Conservation (phyloP, 345 rosid genomes). For the Linum usitatissimum region DNA sequence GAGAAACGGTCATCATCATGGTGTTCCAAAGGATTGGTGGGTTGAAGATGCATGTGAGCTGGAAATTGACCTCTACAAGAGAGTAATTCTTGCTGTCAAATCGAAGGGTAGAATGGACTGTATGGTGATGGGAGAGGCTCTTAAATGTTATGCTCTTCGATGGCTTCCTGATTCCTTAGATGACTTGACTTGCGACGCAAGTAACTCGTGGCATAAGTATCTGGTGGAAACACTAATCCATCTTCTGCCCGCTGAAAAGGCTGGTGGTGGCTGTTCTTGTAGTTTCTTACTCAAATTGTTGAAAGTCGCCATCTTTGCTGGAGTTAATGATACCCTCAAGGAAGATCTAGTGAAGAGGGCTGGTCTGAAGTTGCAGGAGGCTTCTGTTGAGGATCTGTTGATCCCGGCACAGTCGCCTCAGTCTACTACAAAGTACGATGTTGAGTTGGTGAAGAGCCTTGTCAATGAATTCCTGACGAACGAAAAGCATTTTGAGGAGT, state of each 20-base stretch:
- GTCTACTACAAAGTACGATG: conserved; percentile 42
- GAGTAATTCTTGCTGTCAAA: conserved; percentile 49
- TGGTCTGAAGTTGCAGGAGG: conserved; percentile 58
- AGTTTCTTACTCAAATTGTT: conserved; percentile 72
- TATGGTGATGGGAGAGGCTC: conserved; percentile 59
- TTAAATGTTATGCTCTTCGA: conserved; percentile 56
- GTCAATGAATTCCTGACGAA: conserved; percentile 34
- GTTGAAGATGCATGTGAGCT: conserved; percentile 86
- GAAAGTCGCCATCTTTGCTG: conserved; percentile 54
- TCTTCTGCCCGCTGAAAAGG: conserved; percentile 58
- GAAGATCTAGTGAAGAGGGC: conserved; percentile 49
- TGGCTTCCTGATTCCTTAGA: conserved; percentile 74
- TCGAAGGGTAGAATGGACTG: conserved; percentile 75
- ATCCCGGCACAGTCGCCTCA: conserved; percentile 39
- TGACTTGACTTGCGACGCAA: conserved; percentile 39
- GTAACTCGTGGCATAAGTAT: conserved; percentile 34
- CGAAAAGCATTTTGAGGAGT: conserved; percentile 28
- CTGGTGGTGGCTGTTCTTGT: conserved; percentile 46
- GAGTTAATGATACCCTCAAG: conserved; percentile 36
- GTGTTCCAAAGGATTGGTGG: conserved; percentile 94
- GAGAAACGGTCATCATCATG: conserved; percentile 22
- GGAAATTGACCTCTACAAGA: conserved; percentile 63
- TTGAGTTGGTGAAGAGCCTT: conserved; percentile 51
- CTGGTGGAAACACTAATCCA: conserved; percentile 56
- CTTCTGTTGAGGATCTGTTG: conserved; percentile 57